Evolutionary conservation across 1,139 yeast genomes (phyloP).

Genomic region (Blastobotrys elegans): DNA sequence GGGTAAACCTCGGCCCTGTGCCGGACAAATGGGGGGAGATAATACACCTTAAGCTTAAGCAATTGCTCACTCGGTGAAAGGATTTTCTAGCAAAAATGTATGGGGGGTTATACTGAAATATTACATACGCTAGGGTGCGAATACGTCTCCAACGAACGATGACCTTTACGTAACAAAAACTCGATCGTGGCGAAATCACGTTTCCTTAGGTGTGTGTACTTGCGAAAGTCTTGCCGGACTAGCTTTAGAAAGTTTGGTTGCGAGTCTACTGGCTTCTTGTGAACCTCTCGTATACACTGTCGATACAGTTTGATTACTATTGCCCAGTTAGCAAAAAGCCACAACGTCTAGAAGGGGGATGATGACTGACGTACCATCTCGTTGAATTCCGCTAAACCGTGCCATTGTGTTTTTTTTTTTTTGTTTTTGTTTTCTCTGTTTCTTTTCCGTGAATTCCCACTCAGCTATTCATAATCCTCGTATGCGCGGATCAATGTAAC

Average conservation of each 20-base stretch:
- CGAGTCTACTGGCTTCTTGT: conserved; percentile 33
- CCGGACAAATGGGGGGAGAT: conserved; percentile 9
- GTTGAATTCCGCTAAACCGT: conserved; percentile 28
- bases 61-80: too few relatives aligned
- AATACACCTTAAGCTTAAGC: too few relatives aligned
- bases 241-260: conserved; percentile 31
- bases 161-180: conserved; percentile 74
- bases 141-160: conserved; percentile 66
- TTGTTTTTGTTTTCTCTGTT: too few relatives aligned
- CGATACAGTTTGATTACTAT: conserved; percentile 38
- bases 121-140: conserved; percentile 39
- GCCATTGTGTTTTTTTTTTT: conserved; percentile 21
- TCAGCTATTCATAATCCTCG: conserved; percentile 7
- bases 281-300: conserved; percentile 34
- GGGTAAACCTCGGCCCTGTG: conserved; percentile 8
- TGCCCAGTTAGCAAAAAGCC: too few relatives aligned
- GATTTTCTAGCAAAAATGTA: too few relatives aligned
- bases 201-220: conserved; percentile 54
- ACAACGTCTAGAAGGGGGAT: too few relatives aligned
- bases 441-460: neutral
- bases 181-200: conserved; percentile 86
- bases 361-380: conserved; percentile 26
- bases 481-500: conserved; percentile 20
- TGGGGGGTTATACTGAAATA: conserved; percentile 13
- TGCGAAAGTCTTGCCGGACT: conserved; percentile 58